Percentiles rank a stretch among this genome's conserved stretches.
Conservation (phyloP, 129 eudicot genomes). For the Silybum marianum region DNA sequence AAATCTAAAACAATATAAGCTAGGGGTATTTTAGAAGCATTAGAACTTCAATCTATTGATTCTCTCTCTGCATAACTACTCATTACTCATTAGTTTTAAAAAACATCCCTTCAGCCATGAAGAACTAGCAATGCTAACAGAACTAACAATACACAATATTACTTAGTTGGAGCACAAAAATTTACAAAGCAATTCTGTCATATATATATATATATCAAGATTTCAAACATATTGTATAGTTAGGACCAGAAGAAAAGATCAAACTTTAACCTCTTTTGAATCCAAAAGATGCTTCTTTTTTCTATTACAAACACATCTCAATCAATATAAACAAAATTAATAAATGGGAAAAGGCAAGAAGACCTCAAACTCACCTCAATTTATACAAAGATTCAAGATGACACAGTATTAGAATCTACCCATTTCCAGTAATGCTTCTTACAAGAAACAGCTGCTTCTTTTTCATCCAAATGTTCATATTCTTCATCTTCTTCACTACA, state of each 20-base stretch:
- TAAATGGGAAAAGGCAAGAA: not conserved
- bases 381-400: conserved; percentile 14
- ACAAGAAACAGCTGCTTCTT: conserved; percentile 58
- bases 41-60: not conserved
- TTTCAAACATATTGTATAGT: not conserved
- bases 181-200: not conserved
- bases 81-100: not conserved
- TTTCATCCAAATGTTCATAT: conserved; percentile 44
- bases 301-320: conserved; percentile 17
- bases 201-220: conserved; percentile 6
- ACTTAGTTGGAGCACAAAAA: not conserved
- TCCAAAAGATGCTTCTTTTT: not conserved
- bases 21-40: not conserved
- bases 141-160: not conserved
- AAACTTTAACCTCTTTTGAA: conserved; percentile 7
- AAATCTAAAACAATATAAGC: not conserved
- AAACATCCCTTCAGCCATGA: not conserved
- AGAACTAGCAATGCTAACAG: not conserved
- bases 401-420: conserved; percentile 57
- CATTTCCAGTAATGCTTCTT: conserved; percentile 92
- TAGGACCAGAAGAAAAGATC: conserved; percentile 15
- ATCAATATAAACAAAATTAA: conserved; percentile 16
- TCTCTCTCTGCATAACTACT: not conserved
- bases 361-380: conserved; percentile 44
- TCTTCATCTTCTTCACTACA: conserved; percentile 71